Evolutionary conservation across 208 protist species (phyloP).

Genomic region (Crithidia sp.): DNA sequence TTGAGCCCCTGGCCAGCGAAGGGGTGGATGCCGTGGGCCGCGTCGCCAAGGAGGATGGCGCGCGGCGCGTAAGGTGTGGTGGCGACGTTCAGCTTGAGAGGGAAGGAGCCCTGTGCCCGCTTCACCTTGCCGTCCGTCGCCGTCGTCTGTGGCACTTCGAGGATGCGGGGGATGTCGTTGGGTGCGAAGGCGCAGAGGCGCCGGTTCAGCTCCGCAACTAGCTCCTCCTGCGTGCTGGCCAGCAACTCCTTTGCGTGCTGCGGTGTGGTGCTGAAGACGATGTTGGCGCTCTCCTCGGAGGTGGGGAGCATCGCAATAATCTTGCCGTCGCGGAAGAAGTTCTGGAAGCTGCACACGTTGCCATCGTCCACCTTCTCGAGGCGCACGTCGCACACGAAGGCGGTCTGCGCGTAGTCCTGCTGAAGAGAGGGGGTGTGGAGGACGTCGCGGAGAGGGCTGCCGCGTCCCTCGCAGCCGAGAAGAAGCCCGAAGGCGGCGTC

Average conservation of each 20-base stretch:
- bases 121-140: constrained; percentile 40
- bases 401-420: constrained; percentile 85
- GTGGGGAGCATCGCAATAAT: constrained; percentile 87
- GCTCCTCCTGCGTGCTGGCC: constrained; percentile 53
- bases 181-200: constrained; percentile 69
- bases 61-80: constrained; percentile 63
- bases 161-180: constrained; percentile 74
- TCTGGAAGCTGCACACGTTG: constrained; percentile 90
- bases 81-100: constrained; percentile 71
- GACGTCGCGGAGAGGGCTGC: constrained; percentile 72
- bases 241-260: constrained; percentile 64
- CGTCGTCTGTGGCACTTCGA: constrained; percentile 67
- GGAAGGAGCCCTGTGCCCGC: constrained; percentile 74
- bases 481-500: constrained; percentile 60
- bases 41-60: constrained; percentile 83
- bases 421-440: constrained; percentile 59
- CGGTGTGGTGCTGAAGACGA: constrained; percentile 82
- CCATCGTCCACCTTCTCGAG: constrained; percentile 69
- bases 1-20: constrained; percentile 94
- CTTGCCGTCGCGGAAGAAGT: constrained; percentile 87
- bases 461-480: constrained; percentile 85
- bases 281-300: constrained; percentile 78
- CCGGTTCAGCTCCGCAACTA: constrained; percentile 75
- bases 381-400: constrained; percentile 81
- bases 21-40: constrained; percentile 92